Conservation (phyloP, 306 rosid species). For the Pyrus bretschneideri region DNA sequence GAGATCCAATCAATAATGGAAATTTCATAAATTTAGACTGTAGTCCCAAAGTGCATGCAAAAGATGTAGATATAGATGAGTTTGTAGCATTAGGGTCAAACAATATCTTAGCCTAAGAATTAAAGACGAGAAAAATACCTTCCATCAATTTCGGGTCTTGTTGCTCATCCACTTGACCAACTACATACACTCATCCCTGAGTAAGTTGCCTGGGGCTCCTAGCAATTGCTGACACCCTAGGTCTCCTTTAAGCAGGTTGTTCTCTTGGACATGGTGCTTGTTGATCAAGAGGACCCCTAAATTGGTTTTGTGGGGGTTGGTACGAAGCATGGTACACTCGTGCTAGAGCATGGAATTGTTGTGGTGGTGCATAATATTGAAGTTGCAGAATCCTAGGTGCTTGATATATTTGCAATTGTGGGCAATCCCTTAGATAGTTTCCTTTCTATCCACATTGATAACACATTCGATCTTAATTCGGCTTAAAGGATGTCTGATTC, state of each 20-base stretch:
- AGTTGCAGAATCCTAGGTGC: too few species aligned
- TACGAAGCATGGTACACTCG: not conserved
- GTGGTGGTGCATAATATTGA: too few species aligned
- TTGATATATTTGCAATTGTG: too few species aligned
- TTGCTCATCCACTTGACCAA: not conserved
- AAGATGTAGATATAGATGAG: not conserved
- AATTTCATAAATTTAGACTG: not conserved
- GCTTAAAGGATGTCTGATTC: too few species aligned
- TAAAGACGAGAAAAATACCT: not conserved
- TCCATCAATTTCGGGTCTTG: not conserved
- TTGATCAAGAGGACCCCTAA: not conserved
- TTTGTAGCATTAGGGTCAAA: not conserved
- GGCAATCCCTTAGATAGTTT: too few species aligned
- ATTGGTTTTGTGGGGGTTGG: not conserved
- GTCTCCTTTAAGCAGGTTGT: not conserved
- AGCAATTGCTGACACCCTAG: accelerated
- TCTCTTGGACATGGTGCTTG: not conserved
- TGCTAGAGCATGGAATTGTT: not conserved
- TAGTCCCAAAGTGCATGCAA: not conserved
- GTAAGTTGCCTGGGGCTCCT: not conserved
- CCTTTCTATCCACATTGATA: too few species aligned
- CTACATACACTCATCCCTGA: not conserved
- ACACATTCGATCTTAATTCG: too few species aligned
- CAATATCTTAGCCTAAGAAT: not conserved
- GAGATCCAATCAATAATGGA: not conserved